Base-by-base conservation (phyloP, 2,329 filamentous ascomycete genomes). In the Biscogniauxia mediterranea region DNA sequence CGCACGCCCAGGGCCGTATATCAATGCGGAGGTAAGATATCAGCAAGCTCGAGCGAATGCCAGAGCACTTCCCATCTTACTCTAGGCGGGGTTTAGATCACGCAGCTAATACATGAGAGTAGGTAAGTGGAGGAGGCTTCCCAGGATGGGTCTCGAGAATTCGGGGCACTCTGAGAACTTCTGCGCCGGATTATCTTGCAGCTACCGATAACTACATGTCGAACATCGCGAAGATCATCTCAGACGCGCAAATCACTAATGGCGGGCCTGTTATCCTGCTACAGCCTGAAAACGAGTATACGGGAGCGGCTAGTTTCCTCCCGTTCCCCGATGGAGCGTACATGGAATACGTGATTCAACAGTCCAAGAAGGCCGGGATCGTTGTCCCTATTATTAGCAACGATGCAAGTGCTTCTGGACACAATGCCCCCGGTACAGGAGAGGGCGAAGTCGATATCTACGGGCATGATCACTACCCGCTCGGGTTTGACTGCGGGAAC, bases 201-300 rank as follows among this genome's bases (percentile, higher is more conserved):
- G 84, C 90, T 0, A 93, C 89, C 0, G 53, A 62, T 58, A 84
- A 82, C 64, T 91, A 92, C 66, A 82, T 86, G 65, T 74, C 80
- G 6, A 80, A 85, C 8, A 82, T 93, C 55, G 84, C 83, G 25
- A 80, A 80, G 13, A 85, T 88, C 8, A 88, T 96, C 66, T 89
- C 91, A 3, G 85, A 87, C 58, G 87, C 85, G 0, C 91, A 95
- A 69, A 93, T 96, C 69, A 94, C 90, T 1, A 91, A 93, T 57
- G 91, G 90, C 0, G 92, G 92, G 0, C 91, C 91, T 0, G 82
- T 96, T 7, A 91, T 96, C 62, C 77, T 94, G 1, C 83, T 90
- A 51, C 92, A 96, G 72, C 88, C 90, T 0, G 92, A 96, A 73
- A 96, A 95, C 64, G 92, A 95, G 73, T 93, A 94, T 32, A 87